Conservation (phyloP, 495 filamentous ascomycete species). For the Chaetomium cochliodes region DNA sequence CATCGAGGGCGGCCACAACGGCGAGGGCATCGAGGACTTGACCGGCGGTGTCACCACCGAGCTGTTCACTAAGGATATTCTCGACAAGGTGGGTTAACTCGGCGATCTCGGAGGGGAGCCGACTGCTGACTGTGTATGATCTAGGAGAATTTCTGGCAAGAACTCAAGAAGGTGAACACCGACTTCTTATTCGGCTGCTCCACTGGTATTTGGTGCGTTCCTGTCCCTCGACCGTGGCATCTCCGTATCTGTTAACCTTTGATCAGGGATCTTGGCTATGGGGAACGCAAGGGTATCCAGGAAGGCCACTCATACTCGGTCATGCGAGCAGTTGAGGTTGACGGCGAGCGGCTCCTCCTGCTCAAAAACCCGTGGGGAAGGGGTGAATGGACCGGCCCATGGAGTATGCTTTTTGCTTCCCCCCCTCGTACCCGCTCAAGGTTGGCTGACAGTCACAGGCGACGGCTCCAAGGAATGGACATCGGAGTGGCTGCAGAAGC, state of each 20-base stretch:
- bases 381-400: conserved; percentile 77
- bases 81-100: conserved; percentile 59
- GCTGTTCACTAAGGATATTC: conserved; percentile 74
- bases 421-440: no score
- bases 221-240: not conserved
- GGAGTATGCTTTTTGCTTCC: conserved; percentile 50
- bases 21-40: conserved; percentile 89
- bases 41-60: conserved; percentile 88
- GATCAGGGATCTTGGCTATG: conserved; percentile 53
- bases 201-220: conserved; percentile 53
- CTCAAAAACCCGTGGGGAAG: conserved; percentile 89
- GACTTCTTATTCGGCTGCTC: conserved; percentile 86
- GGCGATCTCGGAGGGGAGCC: fast-evolving
- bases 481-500: conserved; percentile 74
- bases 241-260: not conserved
- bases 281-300: conserved; percentile 68
- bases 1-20: conserved; percentile 82
- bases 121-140: not conserved
- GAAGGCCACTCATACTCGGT: conserved; percentile 89
- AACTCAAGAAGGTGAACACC: conserved; percentile 79
- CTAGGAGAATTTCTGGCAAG: conserved; percentile 78
- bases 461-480: conserved; percentile 94
- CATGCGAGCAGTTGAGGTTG: conserved; percentile 74
- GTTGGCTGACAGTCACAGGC: conserved; percentile 22
- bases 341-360: conserved; percentile 70